These are phyloP conservation scores for Colletotrichum shisoi DNA, from an alignment of 2,329 filamentous ascomycete species.

Conservation along the genomic window DNA sequence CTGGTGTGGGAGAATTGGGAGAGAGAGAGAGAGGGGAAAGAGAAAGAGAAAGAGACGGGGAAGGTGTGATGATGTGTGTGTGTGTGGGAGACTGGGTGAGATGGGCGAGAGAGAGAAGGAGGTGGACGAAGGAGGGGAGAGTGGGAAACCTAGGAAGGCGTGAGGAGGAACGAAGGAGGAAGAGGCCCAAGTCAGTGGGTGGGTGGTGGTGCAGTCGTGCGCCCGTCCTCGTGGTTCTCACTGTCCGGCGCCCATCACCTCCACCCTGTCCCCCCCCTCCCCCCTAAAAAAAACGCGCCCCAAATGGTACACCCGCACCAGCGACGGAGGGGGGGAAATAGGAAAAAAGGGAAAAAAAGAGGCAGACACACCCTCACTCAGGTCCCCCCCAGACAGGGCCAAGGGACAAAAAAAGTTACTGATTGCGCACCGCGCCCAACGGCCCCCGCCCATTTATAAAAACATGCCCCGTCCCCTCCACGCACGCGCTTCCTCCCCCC, in stretches of 20 bases:
- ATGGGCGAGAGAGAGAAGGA: neutral
- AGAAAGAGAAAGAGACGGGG: neutral
- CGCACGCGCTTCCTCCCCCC: slow-evolving; percentile 56
- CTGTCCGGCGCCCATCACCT: slow-evolving; percentile 12
- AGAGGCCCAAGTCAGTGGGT: neutral
- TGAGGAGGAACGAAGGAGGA: neutral
- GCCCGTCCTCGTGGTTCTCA: slow-evolving; percentile 15
- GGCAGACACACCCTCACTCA: neutral
- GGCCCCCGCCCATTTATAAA: slow-evolving; percentile 67
- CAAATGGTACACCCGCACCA: slow-evolving; percentile 10
- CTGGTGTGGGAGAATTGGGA: neutral
- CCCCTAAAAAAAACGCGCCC: neutral
- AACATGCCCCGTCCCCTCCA: slow-evolving; percentile 62
- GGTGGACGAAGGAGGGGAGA: neutral
- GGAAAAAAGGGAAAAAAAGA: neutral
- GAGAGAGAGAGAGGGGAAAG: neutral
- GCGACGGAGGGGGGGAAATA: neutral
- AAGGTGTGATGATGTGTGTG: neutral
- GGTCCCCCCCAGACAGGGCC: neutral
- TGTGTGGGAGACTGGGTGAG: neutral
- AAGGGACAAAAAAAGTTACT: slow-evolving; percentile 51
- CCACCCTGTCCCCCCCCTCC: neutral
- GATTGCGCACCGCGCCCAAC: slow-evolving; percentile 63
- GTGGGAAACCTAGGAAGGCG: neutral
- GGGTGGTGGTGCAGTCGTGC: neutral